Base-by-base conservation (phyloP, 176 grass and related monocot genomes). In the Lolium rigidum region DNA sequence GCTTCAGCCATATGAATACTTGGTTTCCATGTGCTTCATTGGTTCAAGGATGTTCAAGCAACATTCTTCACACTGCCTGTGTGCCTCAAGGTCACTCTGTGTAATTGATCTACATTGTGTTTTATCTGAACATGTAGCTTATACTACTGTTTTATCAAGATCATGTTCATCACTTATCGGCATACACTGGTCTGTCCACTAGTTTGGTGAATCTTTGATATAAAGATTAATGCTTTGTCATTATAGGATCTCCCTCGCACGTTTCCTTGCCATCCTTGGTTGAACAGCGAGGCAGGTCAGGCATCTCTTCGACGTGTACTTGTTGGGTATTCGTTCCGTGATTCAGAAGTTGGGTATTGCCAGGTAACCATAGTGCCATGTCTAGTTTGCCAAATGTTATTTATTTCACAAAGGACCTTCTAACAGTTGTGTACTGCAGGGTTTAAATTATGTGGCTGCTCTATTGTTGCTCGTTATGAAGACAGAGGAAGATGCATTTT, bases 331-430 rank as follows among this genome's bases (percentile, higher is more conserved):
- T 99, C 97, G 11, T 99, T 99, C 66, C 88, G 97, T 76, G 97
- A 99, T 89, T 96, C 94, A 69, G 92, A 99, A 94, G 97, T 99
- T 82, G 97, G 97, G 85, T 99, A 99, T 86, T 99, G 94, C 80
- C 97, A 99, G 92, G 97, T 99, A 72, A 38, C 68, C 6, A 69
- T 80, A 44, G 43, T 76, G 78, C 51, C 44, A 48, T 46, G n/a
- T 79, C 57, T 0, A 78, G 26, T 67, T 73, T 1, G 28, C 20
- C 11, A 73, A 82, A 15, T 85, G 4, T 82, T n/a, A 49, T 16
- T n/a, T 65, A 35, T 76, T 43, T 51, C 68, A 5, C 0, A 28
- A 4, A 87, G 21, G 5, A 55, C 2, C 44, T 76, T 4, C 76
- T 86, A 86, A 87, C 47, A 81, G 7, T 10, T n/a, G 25, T 87